Conservation (phyloP, 2,329 filamentous ascomycete genomes). For the Sclerotinia spermophila region DNA sequence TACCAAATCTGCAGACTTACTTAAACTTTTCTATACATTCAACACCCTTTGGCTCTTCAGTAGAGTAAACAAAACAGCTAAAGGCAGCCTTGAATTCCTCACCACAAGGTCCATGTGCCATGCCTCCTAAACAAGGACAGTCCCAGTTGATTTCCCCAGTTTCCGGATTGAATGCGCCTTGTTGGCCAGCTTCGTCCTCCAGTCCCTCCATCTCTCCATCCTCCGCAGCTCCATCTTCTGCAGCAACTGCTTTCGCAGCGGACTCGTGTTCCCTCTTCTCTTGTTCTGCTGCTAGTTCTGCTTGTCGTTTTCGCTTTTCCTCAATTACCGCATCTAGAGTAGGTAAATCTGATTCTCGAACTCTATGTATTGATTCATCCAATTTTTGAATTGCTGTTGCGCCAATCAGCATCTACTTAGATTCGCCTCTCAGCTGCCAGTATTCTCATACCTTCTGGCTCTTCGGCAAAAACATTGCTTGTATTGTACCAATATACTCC, state of each 20-base stretch:
- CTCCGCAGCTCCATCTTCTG: conserved; percentile 26
- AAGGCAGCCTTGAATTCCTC: conserved; percentile 94
- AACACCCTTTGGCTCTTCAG: conserved; percentile 94
- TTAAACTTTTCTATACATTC: conserved; percentile 98
- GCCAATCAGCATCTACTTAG: conserved; percentile 26
- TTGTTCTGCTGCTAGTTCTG: conserved; percentile 30
- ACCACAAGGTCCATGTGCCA: conserved; percentile 94
- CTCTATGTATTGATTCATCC: conserved; percentile 37
- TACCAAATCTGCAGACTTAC: conserved; percentile 50
- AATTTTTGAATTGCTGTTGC: conserved; percentile 36
- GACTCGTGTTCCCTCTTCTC: conserved; percentile 27
- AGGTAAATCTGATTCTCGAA: conserved; percentile 51
- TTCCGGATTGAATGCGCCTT: conserved; percentile 96
- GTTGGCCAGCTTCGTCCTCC: conserved; percentile 77
- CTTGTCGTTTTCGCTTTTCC: conserved; percentile 49
- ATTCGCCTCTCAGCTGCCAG: not conserved
- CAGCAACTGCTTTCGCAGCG: conserved; percentile 23
- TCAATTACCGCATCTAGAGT: conserved; percentile 67
- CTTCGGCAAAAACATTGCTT: conserved; percentile 79
- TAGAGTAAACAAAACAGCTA: conserved; percentile 96
- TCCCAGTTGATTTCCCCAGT: conserved; percentile 99
- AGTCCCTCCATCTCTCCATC: conserved; percentile 49
- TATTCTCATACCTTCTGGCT: conserved; percentile 63
- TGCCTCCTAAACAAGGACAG: conserved; percentile 93
- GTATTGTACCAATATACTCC: conserved; percentile 95